Evolutionary conservation across 129 eudicot genomes (phyloP).

Genomic region (Flaveria trinervia): DNA sequence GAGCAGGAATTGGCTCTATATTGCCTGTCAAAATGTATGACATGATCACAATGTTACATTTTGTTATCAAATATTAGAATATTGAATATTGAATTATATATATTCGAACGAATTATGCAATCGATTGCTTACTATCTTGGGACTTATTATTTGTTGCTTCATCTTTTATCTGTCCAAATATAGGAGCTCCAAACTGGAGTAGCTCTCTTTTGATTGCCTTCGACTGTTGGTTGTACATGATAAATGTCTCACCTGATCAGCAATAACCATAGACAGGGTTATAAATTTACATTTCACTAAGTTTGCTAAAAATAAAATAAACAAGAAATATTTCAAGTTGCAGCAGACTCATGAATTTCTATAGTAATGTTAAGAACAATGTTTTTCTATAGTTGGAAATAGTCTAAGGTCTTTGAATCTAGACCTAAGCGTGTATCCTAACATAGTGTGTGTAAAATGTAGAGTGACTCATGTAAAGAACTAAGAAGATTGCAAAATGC

Average conservation of each 20-base stretch:
- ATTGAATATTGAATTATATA: not conserved
- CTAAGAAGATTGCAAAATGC: not conserved
- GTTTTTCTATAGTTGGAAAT: not conserved
- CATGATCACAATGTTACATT: not conserved
- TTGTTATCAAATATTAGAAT: not conserved
- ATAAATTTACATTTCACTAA: not conserved
- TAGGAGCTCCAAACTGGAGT: constrained; percentile 89
- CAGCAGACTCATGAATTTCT: not conserved
- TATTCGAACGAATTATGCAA: not conserved
- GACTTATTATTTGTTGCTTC: constrained; percentile 49
- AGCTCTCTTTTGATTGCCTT: constrained; percentile 87
- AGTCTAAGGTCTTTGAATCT: constrained; percentile 16
- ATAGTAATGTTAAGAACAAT: constrained; percentile 2
- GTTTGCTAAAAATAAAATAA: not conserved
- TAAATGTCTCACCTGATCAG: constrained; percentile 79
- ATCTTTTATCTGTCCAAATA: constrained; percentile 83
- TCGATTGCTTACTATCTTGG: constrained; percentile 53
- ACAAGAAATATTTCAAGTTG: not conserved
- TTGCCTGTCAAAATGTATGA: constrained; percentile 50
- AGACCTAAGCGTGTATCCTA: not conserved
- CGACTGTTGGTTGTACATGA: constrained; percentile 81
- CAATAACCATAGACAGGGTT: constrained; percentile 13
- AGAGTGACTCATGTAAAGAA: not conserved
- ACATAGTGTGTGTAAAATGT: not conserved
- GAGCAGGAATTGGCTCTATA: constrained; percentile 86